Percentiles rank a stretch among this genome's conserved stretches.
phyloP scores from a whole-genome alignment of 1,139 yeast genomes.

The Hansenula lynferdii region DNA sequence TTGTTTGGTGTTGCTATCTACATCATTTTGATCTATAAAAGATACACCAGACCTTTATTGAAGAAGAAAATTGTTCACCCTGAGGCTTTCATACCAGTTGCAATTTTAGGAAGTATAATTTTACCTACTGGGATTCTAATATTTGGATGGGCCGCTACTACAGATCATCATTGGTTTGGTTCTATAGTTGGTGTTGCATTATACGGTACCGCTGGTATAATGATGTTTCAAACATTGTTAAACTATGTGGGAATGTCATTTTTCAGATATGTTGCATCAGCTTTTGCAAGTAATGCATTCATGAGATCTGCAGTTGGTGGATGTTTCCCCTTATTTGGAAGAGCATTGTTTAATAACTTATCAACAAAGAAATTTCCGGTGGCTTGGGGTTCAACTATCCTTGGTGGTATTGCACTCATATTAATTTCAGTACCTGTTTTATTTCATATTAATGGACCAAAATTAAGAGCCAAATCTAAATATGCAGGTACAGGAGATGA shows the following conservation, averaged over 20 bases:
- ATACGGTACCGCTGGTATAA: constrained; percentile 34
- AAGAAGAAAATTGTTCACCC: constrained; percentile 28
- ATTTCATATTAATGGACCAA: constrained; percentile 45
- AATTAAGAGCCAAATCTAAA: constrained; percentile 42
- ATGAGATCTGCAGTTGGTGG: constrained; percentile 52
- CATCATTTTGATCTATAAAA: constrained; percentile 5
- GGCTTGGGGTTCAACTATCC: constrained; percentile 49
- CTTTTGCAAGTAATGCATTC: constrained; percentile 52
- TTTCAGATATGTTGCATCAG: constrained; percentile 47
- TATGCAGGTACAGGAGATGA: constrained; percentile 25
- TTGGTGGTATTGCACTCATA: constrained; percentile 38
- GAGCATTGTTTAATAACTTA: constrained; percentile 42
- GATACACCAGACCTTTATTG: constrained; percentile 25
- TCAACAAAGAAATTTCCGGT: constrained; percentile 44
- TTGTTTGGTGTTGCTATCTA: constrained; percentile 10
- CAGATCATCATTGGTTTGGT: constrained; percentile 38
- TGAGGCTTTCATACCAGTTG: constrained; percentile 38
- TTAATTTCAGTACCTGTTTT: constrained; percentile 44
- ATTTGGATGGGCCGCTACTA: constrained; percentile 46
- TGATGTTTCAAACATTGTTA: constrained; percentile 34
- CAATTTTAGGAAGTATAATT: constrained; percentile 37
- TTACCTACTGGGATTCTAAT: constrained; percentile 43
- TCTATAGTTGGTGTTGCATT: constrained; percentile 39
- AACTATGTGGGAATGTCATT: constrained; percentile 29
- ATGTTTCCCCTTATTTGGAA: constrained; percentile 59